Conservation (phyloP, 805 yeast genomes). For the Myxozyma nipponensis region DNA sequence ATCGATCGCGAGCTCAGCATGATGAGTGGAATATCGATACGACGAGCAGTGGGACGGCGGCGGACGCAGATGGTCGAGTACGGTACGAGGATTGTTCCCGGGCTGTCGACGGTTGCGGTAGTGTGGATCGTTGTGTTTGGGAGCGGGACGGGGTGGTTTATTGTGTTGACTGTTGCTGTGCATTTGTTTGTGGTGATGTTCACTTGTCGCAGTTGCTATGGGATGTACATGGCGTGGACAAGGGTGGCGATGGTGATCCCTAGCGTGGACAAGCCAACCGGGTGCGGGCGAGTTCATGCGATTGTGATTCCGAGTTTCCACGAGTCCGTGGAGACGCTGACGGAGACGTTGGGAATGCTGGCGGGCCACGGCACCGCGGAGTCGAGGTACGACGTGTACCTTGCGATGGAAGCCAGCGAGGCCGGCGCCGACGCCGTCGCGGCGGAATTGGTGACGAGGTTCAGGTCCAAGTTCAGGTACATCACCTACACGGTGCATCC, state of each 20-base stretch:
- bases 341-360: slow-evolving; percentile 25
- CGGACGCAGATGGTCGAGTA: too few species aligned
- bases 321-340: slow-evolving; percentile 20
- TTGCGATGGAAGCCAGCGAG: slow-evolving; percentile 26
- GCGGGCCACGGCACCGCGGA: slow-evolving; percentile 21
- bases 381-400: slow-evolving; percentile 18
- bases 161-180: slow-evolving; percentile 8
- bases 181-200: slow-evolving; percentile 23
- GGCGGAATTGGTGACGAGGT: slow-evolving; percentile 6
- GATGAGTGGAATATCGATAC: too few species aligned
- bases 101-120: background rate
- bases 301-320: slow-evolving; percentile 25
- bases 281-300: slow-evolving; percentile 14
- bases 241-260: background rate
- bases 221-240: slow-evolving; percentile 14
- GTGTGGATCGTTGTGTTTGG: background rate
- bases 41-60: too few species aligned
- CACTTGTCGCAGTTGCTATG: slow-evolving; percentile 24
- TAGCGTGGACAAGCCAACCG: background rate
- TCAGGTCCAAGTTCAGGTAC: slow-evolving; percentile 10
- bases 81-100: background rate
- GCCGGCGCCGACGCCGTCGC: slow-evolving; percentile 15
- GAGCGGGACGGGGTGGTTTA: background rate
- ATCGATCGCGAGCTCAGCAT: too few species aligned
- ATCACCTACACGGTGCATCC: slow-evolving; percentile 25